These are phyloP conservation scores for Barnettozyma californica DNA, from an alignment of 805 yeast genomes.

Conservation along the genomic window DNA sequence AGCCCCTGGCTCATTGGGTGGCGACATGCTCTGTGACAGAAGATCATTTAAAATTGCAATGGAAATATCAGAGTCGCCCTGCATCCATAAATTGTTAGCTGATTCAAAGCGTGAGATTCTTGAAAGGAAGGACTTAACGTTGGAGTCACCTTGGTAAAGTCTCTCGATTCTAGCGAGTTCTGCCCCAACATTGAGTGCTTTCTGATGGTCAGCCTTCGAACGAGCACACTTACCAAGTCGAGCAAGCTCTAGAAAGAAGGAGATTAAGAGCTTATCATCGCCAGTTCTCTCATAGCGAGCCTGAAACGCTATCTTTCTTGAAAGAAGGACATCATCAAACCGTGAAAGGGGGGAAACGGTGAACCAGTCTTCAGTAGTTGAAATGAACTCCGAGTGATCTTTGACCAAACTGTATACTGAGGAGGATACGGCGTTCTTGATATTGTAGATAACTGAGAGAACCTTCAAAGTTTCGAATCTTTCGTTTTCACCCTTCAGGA, in stretches of 20 bases:
- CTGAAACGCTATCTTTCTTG: slow-evolving; percentile 34
- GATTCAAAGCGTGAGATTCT: slow-evolving; percentile 34
- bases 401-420: background rate
- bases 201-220: slow-evolving; percentile 37
- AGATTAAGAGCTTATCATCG: slow-evolving; percentile 18
- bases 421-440: slow-evolving; percentile 9
- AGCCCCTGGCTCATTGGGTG: background rate
- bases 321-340: slow-evolving; percentile 39
- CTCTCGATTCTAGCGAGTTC: slow-evolving; percentile 33
- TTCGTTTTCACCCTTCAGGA: slow-evolving; percentile 18
- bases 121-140: background rate
- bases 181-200: slow-evolving; percentile 44
- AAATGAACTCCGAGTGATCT: slow-evolving; percentile 7
- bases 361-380: slow-evolving; percentile 31
- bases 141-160: background rate
- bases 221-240: slow-evolving; percentile 40
- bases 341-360: slow-evolving; percentile 28
- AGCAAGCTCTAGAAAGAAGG: slow-evolving; percentile 33
- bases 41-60: slow-evolving; percentile 44
- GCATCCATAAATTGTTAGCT: slow-evolving; percentile 63
- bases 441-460: slow-evolving; percentile 6
- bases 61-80: slow-evolving; percentile 53
- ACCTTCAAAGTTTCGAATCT: slow-evolving; percentile 7
- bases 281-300: background rate
- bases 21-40: background rate